phyloP scores from a whole-genome alignment of 2,329 filamentous ascomycete species.

The Aureobasidium sp. region DNA sequence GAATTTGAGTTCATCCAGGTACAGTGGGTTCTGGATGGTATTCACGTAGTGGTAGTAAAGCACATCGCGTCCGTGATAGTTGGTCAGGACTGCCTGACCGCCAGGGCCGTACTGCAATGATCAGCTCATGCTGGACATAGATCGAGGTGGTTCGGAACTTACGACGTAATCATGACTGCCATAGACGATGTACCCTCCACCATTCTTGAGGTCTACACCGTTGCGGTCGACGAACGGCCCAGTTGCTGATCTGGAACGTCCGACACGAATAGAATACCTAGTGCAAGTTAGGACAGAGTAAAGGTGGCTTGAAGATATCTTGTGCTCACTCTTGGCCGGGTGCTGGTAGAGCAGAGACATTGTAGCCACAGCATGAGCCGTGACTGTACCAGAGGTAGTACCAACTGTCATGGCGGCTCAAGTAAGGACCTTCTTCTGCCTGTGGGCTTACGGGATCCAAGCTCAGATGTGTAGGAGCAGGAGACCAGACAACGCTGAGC shows the following conservation, averaged over 20 bases:
- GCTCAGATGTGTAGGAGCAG: slow-evolving; percentile 37
- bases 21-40: neutral
- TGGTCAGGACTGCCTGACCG: slow-evolving; percentile 51
- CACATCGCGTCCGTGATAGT: slow-evolving; percentile 41
- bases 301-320: no score
- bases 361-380: slow-evolving; percentile 54
- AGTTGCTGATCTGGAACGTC: slow-evolving; percentile 43
- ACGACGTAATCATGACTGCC: slow-evolving; percentile 47
- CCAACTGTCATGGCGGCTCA: slow-evolving; percentile 46
- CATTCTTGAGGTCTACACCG: slow-evolving; percentile 44
- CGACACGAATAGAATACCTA: slow-evolving; percentile 54
- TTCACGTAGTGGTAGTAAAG: slow-evolving; percentile 24
- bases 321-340: slow-evolving; percentile 47
- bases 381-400: slow-evolving; percentile 58
- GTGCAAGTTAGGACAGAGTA: neutral
- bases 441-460: slow-evolving; percentile 44
- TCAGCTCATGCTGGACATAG: neutral
- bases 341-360: slow-evolving; percentile 40
- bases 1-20: slow-evolving; percentile 11
- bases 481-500: slow-evolving; percentile 46
- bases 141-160: neutral
- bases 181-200: slow-evolving; percentile 54
- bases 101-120: slow-evolving; percentile 48
- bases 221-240: slow-evolving; percentile 49
- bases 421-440: slow-evolving; percentile 48